These are phyloP conservation scores for Backusella tarrabulga DNA, from an alignment of 192 early-diverging fungal species.

Conservation along the genomic window DNA sequence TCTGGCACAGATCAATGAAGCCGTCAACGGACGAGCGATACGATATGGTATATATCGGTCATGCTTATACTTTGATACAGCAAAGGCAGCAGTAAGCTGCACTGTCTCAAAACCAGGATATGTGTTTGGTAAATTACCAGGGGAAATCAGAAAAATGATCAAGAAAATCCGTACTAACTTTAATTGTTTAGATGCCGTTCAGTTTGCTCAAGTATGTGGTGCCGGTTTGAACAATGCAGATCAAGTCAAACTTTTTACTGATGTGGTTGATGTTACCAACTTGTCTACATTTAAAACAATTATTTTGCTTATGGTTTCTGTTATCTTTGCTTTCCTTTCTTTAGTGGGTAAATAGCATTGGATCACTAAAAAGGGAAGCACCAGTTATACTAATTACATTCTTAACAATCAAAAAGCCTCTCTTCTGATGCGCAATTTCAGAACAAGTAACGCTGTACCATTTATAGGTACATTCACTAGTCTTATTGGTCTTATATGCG, in stretches of 20 bases:
- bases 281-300: not conserved
- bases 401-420: not conserved
- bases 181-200: constrained; percentile 5
- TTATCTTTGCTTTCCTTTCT: constrained; percentile 12
- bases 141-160: not conserved
- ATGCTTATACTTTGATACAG: constrained; percentile 9
- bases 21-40: constrained; percentile 10
- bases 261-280: not conserved
- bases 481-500: not conserved
- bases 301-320: constrained; percentile 12
- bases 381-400: not conserved
- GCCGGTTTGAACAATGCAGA: not conserved
- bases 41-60: constrained; percentile 30
- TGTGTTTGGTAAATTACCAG: not conserved
- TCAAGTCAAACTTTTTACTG: not conserved
- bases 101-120: not conserved
- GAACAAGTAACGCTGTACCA: constrained; percentile 7
- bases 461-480: constrained; percentile 8
- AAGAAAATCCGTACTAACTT: not conserved
- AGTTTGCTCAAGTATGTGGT: constrained; percentile 16
- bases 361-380: not conserved
- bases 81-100: not conserved
- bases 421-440: not conserved
- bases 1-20: constrained; percentile 1
- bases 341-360: not conserved